A percentile compares a stretch with the other conserved stretches of the same genome.
Conservation (phyloP, 2,329 filamentous ascomycete species). For the Diaporthe ilicicola region DNA sequence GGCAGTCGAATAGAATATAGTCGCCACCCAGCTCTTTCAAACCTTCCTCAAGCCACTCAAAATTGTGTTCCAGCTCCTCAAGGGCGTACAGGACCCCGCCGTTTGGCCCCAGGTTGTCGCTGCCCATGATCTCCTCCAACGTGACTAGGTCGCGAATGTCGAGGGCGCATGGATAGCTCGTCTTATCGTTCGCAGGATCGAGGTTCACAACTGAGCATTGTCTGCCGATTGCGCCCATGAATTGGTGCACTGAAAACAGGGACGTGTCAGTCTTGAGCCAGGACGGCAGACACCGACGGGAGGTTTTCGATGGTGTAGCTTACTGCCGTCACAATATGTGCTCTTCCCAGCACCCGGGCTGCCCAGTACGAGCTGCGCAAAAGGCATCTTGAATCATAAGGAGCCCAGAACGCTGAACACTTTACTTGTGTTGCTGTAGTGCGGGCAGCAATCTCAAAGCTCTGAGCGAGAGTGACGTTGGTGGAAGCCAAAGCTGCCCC, state of each 20-base stretch:
- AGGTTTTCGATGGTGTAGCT: conserved; percentile 39
- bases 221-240: conserved; percentile 92
- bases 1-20: conserved; percentile 95
- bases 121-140: conserved; percentile 93
- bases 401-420: not conserved
- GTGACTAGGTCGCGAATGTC: conserved; percentile 91
- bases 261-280: conserved; percentile 15
- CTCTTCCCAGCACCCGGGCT: conserved; percentile 96
- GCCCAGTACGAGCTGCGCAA: conserved; percentile 86
- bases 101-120: conserved; percentile 90
- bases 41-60: conserved; percentile 88
- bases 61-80: conserved; percentile 93
- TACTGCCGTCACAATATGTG: conserved; percentile 96
- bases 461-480: conserved; percentile 14
- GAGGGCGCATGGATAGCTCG: conserved; percentile 86
- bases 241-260: conserved; percentile 79
- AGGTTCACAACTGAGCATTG: conserved; percentile 96
- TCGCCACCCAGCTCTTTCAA: conserved; percentile 85
- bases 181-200: conserved; percentile 95
- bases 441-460: not conserved
- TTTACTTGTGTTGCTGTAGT: conserved; percentile 1
- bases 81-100: conserved; percentile 92
- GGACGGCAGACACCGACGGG: conserved; percentile 20
- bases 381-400: conserved; percentile 57
- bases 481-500: conserved; percentile 24